These are phyloP conservation scores for Leishmania tropica DNA, from an alignment of 208 protist species.

Conservation along the genomic window DNA sequence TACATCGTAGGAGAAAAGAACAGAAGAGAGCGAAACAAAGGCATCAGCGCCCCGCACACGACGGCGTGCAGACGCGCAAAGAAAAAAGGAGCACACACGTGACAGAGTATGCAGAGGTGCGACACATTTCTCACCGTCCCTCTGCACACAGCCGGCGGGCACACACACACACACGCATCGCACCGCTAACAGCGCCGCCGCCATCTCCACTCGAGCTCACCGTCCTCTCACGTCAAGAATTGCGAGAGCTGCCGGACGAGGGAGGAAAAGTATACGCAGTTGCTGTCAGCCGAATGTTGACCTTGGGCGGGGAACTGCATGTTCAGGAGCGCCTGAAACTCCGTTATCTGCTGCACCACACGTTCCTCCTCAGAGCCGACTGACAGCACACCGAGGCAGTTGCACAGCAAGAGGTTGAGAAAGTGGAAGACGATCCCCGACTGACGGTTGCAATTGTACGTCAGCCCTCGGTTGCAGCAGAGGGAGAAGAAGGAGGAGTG, in stretches of 20 bases:
- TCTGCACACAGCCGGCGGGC: background rate
- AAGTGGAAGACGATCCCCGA: constrained; percentile 87
- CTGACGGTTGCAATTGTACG: constrained; percentile 60
- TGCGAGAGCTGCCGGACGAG: constrained; percentile 69
- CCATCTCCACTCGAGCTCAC: background rate
- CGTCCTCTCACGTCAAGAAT: constrained; percentile 7
- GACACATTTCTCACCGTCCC: background rate
- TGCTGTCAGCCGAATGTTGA: constrained; percentile 84
- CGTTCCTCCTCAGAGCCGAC: constrained; percentile 45
- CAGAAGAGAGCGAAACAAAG: background rate
- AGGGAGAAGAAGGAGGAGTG: constrained; percentile 86
- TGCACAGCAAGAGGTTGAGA: constrained; percentile 75
- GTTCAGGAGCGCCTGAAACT: constrained; percentile 84
- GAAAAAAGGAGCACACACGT: background rate
- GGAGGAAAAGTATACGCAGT: constrained; percentile 88
- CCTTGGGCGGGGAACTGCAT: constrained; percentile 86
- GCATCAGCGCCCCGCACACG: background rate
- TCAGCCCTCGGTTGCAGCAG: constrained; percentile 71
- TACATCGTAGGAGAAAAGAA: background rate
- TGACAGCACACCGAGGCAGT: constrained; percentile 84
- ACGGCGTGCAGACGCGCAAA: no score
- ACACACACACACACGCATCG: background rate
- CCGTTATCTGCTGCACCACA: constrained; percentile 53
- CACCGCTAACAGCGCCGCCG: no score
- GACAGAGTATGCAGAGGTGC: background rate